Conservation (phyloP, 2,329 filamentous ascomycete species). For the Cordyceps cateniannulata region DNA sequence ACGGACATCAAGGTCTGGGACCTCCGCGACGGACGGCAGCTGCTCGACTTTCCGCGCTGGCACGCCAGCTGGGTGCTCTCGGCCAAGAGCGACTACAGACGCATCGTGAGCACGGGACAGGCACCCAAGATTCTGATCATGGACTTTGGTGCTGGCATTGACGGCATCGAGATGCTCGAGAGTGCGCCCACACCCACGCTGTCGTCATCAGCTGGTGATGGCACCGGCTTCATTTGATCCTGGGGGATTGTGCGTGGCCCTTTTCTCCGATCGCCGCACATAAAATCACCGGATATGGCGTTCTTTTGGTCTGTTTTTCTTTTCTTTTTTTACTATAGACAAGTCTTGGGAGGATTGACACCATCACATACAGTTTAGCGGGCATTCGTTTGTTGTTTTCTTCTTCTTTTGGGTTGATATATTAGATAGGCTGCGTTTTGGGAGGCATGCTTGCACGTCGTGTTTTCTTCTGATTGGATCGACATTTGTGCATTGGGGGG, state of each 20-base stretch:
- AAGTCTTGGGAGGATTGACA: background rate
- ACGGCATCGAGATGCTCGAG: slow-evolving; percentile 53
- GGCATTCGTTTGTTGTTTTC: background rate
- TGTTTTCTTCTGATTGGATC: background rate
- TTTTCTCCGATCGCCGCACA: background rate
- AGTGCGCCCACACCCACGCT: slow-evolving; percentile 24
- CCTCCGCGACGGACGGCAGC: slow-evolving; percentile 68
- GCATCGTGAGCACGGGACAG: slow-evolving; percentile 92
- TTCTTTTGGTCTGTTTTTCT: background rate
- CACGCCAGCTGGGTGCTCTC: slow-evolving; percentile 95
- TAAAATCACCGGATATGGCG: background rate
- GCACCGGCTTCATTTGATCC: background rate
- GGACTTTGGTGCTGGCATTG: slow-evolving; percentile 70
- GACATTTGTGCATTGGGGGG: background rate
- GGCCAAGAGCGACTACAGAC: slow-evolving; percentile 90
- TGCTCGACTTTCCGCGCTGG: slow-evolving; percentile 88
- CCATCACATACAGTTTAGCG: slow-evolving; percentile 1
- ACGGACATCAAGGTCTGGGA: slow-evolving; percentile 94
- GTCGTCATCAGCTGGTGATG: background rate
- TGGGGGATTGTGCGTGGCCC: background rate
- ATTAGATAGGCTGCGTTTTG: background rate
- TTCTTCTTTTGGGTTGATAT: background rate
- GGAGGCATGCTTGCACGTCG: background rate
- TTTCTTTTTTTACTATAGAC: background rate
- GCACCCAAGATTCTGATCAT: slow-evolving; percentile 88